Evolutionary conservation across 1,284 basidiomycete genomes (phyloP).

Genomic region (Microbotryum violaceum): DNA sequence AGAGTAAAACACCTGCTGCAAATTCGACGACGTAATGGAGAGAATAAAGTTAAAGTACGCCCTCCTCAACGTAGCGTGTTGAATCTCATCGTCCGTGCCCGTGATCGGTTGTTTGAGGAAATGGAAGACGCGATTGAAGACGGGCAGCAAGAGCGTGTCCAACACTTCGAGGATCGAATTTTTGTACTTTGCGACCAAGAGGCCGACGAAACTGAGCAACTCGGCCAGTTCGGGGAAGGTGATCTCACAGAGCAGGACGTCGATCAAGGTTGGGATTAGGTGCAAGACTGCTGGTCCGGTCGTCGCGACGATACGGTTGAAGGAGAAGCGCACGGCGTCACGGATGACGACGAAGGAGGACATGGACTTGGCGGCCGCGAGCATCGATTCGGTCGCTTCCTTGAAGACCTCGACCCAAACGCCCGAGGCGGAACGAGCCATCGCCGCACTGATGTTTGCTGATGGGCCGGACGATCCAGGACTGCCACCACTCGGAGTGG

Average conservation of each 20-base stretch:
- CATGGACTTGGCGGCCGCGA: slow-evolving; percentile 81
- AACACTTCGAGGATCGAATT: slow-evolving; percentile 73
- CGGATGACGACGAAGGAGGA: slow-evolving; percentile 79
- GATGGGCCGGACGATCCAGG: slow-evolving; percentile 35
- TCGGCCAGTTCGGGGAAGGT: slow-evolving; percentile 88
- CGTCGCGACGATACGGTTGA: slow-evolving; percentile 84
- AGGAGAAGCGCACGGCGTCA: slow-evolving; percentile 87
- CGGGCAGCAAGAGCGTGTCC: slow-evolving; percentile 80
- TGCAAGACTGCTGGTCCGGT: slow-evolving; percentile 66
- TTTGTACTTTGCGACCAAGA: slow-evolving; percentile 87
- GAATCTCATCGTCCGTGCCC: slow-evolving; percentile 83
- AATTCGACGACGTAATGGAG: slow-evolving; percentile 67
- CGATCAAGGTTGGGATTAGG: slow-evolving; percentile 73
- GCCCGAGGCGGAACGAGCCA: slow-evolving; percentile 57
- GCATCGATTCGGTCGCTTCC: slow-evolving; percentile 78
- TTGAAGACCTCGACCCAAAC: slow-evolving; percentile 73
- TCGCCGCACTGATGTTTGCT: too few relatives aligned
- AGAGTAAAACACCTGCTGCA: slow-evolving; percentile 79
- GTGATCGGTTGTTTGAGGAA: slow-evolving; percentile 73
- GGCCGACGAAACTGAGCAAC: slow-evolving; percentile 87
- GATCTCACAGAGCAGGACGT: slow-evolving; percentile 79
- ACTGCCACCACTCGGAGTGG: slow-evolving; percentile 52
- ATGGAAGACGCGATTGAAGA: slow-evolving; percentile 73
- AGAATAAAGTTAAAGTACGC: slow-evolving; percentile 82
- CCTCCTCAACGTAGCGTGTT: slow-evolving; percentile 78